phyloP scores from a whole-genome alignment of 2,329 filamentous ascomycete genomes.

The Chaetomiaceae sp. region DNA sequence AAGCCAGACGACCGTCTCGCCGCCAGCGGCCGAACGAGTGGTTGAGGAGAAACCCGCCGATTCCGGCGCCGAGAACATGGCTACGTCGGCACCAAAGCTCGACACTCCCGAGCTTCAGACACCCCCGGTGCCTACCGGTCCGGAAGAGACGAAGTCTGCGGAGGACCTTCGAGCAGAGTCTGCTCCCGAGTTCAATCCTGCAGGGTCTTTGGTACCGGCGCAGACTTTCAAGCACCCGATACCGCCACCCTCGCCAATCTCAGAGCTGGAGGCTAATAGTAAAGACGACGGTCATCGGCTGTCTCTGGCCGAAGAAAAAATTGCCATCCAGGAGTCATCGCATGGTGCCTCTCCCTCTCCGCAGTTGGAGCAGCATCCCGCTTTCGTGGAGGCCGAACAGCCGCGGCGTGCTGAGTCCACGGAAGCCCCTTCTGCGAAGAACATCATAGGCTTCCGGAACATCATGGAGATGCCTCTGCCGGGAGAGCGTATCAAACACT shows the following conservation, averaged over 20 bases:
- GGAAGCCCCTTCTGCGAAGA: slow-evolving; percentile 12
- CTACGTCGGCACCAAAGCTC: not conserved
- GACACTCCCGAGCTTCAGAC: not conserved
- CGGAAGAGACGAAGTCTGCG: not conserved
- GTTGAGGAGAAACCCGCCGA: slow-evolving; percentile 6
- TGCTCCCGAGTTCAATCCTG: slow-evolving; percentile 20
- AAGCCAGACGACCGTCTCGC: too few relatives aligned
- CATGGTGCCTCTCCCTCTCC: slow-evolving; percentile 34
- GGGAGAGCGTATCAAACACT: slow-evolving; percentile 66
- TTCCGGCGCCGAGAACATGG: not conserved
- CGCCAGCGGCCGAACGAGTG: not conserved
- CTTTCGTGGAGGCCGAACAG: slow-evolving; percentile 10
- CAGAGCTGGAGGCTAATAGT: slow-evolving; percentile 33
- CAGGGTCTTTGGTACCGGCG: slow-evolving; percentile 31
- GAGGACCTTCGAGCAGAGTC: slow-evolving; percentile 8
- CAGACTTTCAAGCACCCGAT: slow-evolving; percentile 15
- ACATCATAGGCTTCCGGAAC: slow-evolving; percentile 63
- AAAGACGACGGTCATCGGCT: slow-evolving; percentile 29
- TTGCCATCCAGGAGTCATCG: slow-evolving; percentile 33
- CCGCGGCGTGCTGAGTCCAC: not conserved
- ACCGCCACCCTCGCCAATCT: slow-evolving; percentile 39
- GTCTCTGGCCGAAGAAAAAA: slow-evolving; percentile 44
- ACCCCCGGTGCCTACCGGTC: not conserved
- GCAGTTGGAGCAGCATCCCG: slow-evolving; percentile 38
- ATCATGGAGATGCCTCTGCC: slow-evolving; percentile 66